These are phyloP conservation scores for Kodamaea sp. DNA, from an alignment of 1,139 yeast genomes.

Conservation along the genomic window DNA sequence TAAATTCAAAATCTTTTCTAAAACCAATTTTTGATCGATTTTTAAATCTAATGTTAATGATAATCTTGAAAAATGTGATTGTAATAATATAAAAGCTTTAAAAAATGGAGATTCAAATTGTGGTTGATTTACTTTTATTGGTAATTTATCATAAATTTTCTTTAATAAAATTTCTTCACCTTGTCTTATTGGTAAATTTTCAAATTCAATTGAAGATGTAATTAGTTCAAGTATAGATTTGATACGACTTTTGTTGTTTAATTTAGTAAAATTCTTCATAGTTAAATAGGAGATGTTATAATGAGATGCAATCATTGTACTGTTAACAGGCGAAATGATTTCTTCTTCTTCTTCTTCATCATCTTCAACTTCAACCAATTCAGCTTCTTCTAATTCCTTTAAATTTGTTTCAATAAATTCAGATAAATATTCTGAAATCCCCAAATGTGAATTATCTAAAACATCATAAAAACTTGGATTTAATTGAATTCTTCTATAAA, in stretches of 20 bases:
- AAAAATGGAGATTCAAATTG: slow-evolving; percentile 54
- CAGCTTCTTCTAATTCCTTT: slow-evolving; percentile 58
- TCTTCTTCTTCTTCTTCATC: slow-evolving; percentile 40
- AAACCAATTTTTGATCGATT: slow-evolving; percentile 51
- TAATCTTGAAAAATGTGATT: slow-evolving; percentile 75
- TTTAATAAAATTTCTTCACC: slow-evolving; percentile 51
- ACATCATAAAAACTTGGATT: slow-evolving; percentile 91
- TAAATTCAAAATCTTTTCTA: slow-evolving; percentile 48
- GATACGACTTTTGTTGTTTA: slow-evolving; percentile 55
- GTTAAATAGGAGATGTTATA: slow-evolving; percentile 63
- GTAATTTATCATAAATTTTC: slow-evolving; percentile 55
- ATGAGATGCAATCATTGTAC: slow-evolving; percentile 73
- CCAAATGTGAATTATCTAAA: slow-evolving; percentile 57
- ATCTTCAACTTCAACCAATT: slow-evolving; percentile 58
- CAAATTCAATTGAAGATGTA: slow-evolving; percentile 69
- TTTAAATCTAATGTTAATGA: slow-evolving; percentile 53
- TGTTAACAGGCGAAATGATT: slow-evolving; percentile 57
- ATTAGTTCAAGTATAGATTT: slow-evolving; percentile 64
- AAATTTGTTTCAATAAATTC: slow-evolving; percentile 77
- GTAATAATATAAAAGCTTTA: slow-evolving; percentile 73
- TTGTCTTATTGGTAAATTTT: slow-evolving; percentile 54
- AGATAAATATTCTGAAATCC: slow-evolving; percentile 76
- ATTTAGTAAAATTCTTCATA: slow-evolving; percentile 54
- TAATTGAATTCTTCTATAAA: slow-evolving; percentile 71
- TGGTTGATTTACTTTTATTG: slow-evolving; percentile 43